Conservation (phyloP, 306 rosid species). For the Prunus armeniaca region DNA sequence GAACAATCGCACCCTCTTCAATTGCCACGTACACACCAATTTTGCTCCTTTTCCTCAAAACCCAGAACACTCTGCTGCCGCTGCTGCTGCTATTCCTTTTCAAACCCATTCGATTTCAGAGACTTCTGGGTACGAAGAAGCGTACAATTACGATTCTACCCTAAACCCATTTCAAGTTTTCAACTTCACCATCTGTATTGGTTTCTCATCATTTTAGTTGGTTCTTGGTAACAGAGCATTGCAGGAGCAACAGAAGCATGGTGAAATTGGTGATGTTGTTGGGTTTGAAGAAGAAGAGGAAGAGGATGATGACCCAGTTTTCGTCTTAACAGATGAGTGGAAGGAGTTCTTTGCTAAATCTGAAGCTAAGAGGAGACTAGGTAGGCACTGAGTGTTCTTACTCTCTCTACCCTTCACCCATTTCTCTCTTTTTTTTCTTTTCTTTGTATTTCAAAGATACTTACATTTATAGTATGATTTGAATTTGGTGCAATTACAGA, state of each 20-base stretch:
- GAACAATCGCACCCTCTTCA: neutral
- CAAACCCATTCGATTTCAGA: neutral
- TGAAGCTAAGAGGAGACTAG: constrained; percentile 62
- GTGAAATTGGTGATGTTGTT: neutral
- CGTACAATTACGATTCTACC: neutral
- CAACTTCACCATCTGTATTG: neutral
- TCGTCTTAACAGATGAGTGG: constrained; percentile 77
- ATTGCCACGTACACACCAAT: constrained; percentile 4
- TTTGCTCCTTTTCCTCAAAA: constrained; percentile 12
- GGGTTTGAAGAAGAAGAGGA: constrained; percentile 49
- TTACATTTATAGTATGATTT: neutral
- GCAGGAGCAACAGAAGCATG: constrained; percentile 39
- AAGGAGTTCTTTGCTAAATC: constrained; percentile 75
- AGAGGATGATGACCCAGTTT: constrained; percentile 53
- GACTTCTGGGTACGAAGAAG: constrained; percentile 5
- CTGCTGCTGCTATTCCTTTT: neutral
- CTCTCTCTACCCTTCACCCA: neutral
- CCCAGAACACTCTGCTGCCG: neutral
- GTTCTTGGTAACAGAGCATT: constrained; percentile 34
- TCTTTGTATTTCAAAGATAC: neutral
- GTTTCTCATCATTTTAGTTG: constrained; percentile 4
- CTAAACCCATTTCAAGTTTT: no score
- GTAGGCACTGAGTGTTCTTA: constrained; percentile 18
- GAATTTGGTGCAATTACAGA: constrained; percentile 29
- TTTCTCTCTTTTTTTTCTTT: neutral